Base-by-base conservation (phyloP, 345 rosid species). In the Hypericum androsaemum region DNA sequence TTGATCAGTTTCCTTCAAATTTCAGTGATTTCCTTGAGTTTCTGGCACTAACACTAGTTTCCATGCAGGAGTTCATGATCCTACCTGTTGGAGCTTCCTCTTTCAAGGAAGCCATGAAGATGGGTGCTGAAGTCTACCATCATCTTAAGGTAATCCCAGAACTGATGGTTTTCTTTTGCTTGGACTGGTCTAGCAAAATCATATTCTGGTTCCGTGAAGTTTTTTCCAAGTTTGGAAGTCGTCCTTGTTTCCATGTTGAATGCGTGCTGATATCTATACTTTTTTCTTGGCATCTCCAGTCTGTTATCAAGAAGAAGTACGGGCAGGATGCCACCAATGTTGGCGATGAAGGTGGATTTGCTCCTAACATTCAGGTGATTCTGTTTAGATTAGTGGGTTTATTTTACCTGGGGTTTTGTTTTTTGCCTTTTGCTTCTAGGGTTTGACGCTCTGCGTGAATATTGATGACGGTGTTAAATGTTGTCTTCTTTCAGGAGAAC, bases 61-160 rank as follows among this genome's bases (percentile, higher is more conserved):
- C 22, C 52, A 3, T 69, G 5, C 63, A 82, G 89, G 89, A 83
- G 53, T 80, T 83, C 61, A 75, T 83, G 86, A 76, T 80, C 59
- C 89, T 80, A 22, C 89, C 89, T 37, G 59, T 67, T 1, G 83
- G 82, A 37, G 89, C 86, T 43, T 73, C 83, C 39, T 70, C 80
- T 38, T 83, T 83, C 74, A 80, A 72, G 65, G 84, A 83, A 63
- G 84, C 84, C 67, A 80, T 83, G 90, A 78, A 80, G 77, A 83
- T 83, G 80, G 90, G 86, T 5, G 71, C 73, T 50, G 90, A 83
- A 72, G 84, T 78, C 8, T 83, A 83, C 66, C 90, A 80, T 61
- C 72, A 78, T 49, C 55, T 81, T 69, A 81, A 81, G 81, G 88
- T 42, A 12, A 36, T 38, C 35, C n/a, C 12, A 10, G 35, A 10